phyloP scores from a whole-genome alignment of 129 eudicot species.

The Flaveria trinervia region DNA sequence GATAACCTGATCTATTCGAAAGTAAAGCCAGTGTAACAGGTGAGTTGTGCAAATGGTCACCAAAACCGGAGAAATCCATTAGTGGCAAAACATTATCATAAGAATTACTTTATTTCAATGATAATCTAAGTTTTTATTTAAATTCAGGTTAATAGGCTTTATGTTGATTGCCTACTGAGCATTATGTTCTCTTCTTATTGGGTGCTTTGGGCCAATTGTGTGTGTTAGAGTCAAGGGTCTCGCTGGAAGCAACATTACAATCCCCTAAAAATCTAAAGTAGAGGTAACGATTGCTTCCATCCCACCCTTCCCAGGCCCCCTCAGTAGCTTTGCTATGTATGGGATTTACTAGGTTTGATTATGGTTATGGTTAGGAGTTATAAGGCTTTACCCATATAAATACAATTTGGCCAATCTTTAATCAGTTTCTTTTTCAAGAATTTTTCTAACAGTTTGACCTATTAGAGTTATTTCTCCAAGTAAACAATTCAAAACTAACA shows the following conservation, averaged over 20 bases:
- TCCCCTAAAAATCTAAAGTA: too few species aligned
- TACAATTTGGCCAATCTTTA: background rate
- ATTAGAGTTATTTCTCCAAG: background rate
- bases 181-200: too few species aligned
- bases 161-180: too few species aligned
- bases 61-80: background rate
- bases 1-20: constrained; percentile 15
- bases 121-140: background rate
- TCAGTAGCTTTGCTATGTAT: too few species aligned
- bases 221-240: too few species aligned
- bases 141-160: background rate
- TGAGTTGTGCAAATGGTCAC: background rate
- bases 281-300: too few species aligned
- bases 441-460: background rate
- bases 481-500: background rate
- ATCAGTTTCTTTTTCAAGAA: background rate
- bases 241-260: too few species aligned
- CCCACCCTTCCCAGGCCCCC: too few species aligned
- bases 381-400: background rate
- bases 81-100: background rate
- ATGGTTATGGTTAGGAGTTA: background rate
- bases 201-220: too few species aligned
- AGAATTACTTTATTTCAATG: background rate
- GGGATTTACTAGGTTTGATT: too few species aligned
- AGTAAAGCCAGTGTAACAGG: background rate